Evolutionary conservation across 2,329 filamentous ascomycete genomes (phyloP).

Genomic region (Aspergillus hiratsukae): DNA sequence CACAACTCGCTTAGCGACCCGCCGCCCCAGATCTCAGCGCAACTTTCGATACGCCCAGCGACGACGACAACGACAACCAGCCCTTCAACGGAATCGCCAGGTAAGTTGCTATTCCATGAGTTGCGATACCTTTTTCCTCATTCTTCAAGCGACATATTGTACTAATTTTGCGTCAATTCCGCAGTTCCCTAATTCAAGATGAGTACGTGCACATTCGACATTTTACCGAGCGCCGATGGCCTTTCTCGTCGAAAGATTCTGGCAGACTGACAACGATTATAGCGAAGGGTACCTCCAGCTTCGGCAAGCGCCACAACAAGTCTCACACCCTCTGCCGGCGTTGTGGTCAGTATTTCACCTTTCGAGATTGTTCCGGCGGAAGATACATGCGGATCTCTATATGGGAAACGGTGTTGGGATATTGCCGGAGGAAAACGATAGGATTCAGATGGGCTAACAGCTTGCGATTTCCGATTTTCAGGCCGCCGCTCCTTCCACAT

Average conservation of each 20-base stretch:
- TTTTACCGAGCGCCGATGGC: constrained; percentile 14
- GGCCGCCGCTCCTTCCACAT: constrained; percentile 97
- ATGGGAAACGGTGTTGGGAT: constrained; percentile 3
- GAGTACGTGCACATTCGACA: constrained; percentile 48
- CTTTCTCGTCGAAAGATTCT: constrained; percentile 19
- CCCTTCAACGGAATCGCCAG: constrained; percentile 45
- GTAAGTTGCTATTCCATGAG: constrained; percentile 25
- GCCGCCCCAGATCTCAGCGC: constrained; percentile 27
- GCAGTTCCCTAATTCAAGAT: constrained; percentile 53
- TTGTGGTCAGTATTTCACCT: constrained; percentile 70
- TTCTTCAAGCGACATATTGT: constrained; percentile 9
- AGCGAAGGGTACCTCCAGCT: constrained; percentile 70
- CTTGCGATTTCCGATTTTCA: constrained; percentile 40
- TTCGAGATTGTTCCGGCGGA: constrained; percentile 10
- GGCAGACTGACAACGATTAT: constrained; percentile 45
- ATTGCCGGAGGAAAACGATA: constrained; percentile 8
- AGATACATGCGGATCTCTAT: constrained; percentile 13
- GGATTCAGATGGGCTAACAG: constrained; percentile 25
- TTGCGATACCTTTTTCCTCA: constrained; percentile 2
- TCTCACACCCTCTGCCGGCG: constrained; percentile 97
- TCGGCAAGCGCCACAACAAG: constrained; percentile 90
- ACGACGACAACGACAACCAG: constrained; percentile 44
- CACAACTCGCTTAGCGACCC: constrained; percentile 42
- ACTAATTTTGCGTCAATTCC: constrained; percentile 15
- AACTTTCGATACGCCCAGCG: constrained; percentile 41